Percentiles rank a stretch among this genome's conserved stretches.
Evolutionary conservation across 129 eudicot species (phyloP).

Genomic region (Pulicaria dysenterica): DNA sequence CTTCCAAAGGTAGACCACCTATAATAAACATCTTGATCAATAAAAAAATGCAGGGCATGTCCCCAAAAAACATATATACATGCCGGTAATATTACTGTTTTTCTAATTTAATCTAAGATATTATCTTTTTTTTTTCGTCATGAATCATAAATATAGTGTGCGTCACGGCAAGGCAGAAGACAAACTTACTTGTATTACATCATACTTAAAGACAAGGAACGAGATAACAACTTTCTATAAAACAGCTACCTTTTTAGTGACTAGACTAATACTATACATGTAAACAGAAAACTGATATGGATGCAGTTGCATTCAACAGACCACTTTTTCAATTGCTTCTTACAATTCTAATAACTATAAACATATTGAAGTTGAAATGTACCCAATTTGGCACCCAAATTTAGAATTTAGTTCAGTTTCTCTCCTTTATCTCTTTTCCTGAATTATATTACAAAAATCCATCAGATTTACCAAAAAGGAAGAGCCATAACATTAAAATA

Average conservation of each 20-base stretch:
- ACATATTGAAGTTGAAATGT: background rate
- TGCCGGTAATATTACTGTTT: background rate
- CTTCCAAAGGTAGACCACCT: too few species aligned
- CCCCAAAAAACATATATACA: background rate
- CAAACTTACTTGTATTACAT: background rate
- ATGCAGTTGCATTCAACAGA: background rate
- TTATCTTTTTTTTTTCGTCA: background rate
- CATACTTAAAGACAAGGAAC: background rate
- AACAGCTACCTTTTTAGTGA: background rate
- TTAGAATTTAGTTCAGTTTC: background rate
- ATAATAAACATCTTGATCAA: too few species aligned
- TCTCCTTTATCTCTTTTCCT: background rate
- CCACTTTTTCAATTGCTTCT: background rate
- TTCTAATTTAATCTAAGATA: background rate
- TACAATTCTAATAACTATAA: background rate
- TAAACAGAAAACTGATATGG: background rate
- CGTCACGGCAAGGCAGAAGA: constrained; percentile 2
- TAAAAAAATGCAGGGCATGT: background rate
- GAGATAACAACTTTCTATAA: background rate
- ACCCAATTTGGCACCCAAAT: background rate
- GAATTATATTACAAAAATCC: background rate
- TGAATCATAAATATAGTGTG: background rate
- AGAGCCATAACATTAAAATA: background rate
- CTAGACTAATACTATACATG: background rate
- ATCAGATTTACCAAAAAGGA: background rate